A percentile compares a stretch with the other conserved stretches of the same genome.
Evolutionary conservation across 495 filamentous ascomycete genomes (phyloP).

Genomic region (Penicillium mononematosum): DNA sequence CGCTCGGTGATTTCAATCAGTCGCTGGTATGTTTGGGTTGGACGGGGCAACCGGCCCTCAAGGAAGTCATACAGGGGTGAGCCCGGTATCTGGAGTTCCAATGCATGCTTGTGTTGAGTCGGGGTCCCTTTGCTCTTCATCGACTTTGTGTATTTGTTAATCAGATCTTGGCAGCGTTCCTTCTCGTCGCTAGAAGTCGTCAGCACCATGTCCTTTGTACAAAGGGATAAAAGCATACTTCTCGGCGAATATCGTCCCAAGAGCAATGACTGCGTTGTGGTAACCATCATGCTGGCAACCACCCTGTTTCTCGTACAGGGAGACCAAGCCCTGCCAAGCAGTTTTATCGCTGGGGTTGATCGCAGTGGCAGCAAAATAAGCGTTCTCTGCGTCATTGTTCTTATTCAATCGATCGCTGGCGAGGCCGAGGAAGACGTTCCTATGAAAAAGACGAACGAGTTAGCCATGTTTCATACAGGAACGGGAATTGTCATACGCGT

Average conservation of each 20-base stretch:
- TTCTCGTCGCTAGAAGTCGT: constrained; percentile 51
- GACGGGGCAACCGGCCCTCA: constrained; percentile 81
- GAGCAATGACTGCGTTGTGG: constrained; percentile 63
- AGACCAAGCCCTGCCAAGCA: constrained; percentile 89
- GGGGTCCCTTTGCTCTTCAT: constrained; percentile 69
- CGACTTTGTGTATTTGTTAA: constrained; percentile 76
- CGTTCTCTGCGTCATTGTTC: constrained; percentile 65
- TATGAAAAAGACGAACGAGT: constrained; percentile 29
- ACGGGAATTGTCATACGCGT: constrained; percentile 56
- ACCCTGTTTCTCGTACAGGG: constrained; percentile 76
- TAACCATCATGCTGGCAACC: constrained; percentile 68
- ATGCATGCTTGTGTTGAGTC: constrained; percentile 66
- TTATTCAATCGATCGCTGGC: constrained; percentile 72
- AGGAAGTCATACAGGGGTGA: constrained; percentile 76
- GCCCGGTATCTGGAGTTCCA: constrained; percentile 72
- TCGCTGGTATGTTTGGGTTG: constrained; percentile 74
- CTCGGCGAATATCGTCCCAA: constrained; percentile 73
- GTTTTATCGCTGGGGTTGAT: constrained; percentile 61
- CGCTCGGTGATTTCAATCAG: constrained; percentile 82
- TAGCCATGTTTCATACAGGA: constrained; percentile 8
- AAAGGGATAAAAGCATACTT: constrained; percentile 42
- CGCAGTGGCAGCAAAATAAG: constrained; percentile 72
- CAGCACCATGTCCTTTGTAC: neutral
- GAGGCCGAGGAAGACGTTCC: constrained; percentile 78
- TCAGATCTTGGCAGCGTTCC: constrained; percentile 70